Evolutionary conservation across 768 basidiomycete species (phyloP).

Genomic region (Leucosporidium yakuticum): DNA sequence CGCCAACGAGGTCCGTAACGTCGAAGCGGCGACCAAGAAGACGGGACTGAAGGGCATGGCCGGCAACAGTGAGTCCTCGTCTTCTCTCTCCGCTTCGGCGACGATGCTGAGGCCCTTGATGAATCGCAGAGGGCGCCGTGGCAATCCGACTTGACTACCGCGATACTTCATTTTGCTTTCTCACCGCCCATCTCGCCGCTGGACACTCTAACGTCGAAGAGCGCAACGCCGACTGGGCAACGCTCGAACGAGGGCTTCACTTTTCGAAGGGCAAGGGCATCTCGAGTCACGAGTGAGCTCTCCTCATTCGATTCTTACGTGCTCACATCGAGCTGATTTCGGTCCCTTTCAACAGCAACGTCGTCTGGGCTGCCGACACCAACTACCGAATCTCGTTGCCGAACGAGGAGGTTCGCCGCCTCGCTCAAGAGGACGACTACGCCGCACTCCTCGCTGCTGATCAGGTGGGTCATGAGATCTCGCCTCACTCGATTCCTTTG

Average conservation of each 20-base stretch:
- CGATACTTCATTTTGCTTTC: slow-evolving; percentile 87
- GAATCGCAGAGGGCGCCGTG: slow-evolving; percentile 67
- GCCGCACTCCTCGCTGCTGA: slow-evolving; percentile 72
- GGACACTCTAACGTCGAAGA: slow-evolving; percentile 85
- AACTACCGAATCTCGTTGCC: slow-evolving; percentile 90
- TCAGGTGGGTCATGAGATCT: slow-evolving; percentile 55
- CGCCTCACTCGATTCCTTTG: neutral
- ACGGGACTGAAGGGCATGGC: slow-evolving; percentile 69
- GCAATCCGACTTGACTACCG: slow-evolving; percentile 86
- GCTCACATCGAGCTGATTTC: neutral
- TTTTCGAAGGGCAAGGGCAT: slow-evolving; percentile 88
- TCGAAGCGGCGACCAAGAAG: slow-evolving; percentile 87
- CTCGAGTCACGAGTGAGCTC: slow-evolving; percentile 74
- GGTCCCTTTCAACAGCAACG: slow-evolving; percentile 55
- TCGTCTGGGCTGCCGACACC: slow-evolving; percentile 90
- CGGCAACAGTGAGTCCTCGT: slow-evolving; percentile 57
- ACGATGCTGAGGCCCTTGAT: neutral
- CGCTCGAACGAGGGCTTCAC: slow-evolving; percentile 73
- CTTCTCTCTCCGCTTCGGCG: too few relatives aligned
- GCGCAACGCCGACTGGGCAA: slow-evolving; percentile 78
- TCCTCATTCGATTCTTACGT: neutral
- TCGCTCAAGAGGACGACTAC: slow-evolving; percentile 60
- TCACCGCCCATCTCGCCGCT: slow-evolving; percentile 95
- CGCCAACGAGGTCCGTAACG: slow-evolving; percentile 74
- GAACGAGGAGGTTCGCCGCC: slow-evolving; percentile 68